Evolutionary conservation across 78 protist species (phyloP).

Genomic region (Pelomyxa schiedti): DNA sequence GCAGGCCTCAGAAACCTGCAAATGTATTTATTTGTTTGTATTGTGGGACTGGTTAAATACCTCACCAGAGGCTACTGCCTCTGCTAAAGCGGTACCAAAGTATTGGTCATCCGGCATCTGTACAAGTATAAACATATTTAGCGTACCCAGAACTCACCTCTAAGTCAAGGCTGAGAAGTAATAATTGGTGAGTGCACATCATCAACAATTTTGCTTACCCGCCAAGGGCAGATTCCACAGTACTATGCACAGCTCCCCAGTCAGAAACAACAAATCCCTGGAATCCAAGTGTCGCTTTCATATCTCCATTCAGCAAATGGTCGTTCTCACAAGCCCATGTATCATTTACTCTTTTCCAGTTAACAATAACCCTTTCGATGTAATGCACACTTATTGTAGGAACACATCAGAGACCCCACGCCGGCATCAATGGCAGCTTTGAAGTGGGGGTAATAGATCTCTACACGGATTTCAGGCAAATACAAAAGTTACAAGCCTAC

Average conservation of each 20-base stretch:
- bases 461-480: too few species aligned
- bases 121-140: background rate
- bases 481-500: too few species aligned
- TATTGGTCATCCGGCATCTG: background rate
- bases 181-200: too few species aligned
- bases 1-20: background rate
- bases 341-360: constrained; percentile 4
- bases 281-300: constrained; percentile 3
- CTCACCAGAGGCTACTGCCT: background rate
- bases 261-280: constrained; percentile 3
- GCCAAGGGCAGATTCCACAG: background rate
- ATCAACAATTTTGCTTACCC: too few species aligned
- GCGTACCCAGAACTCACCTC: too few species aligned
- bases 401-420: constrained; percentile 34
- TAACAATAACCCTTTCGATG: background rate
- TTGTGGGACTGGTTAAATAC: too few species aligned
- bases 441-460: constrained; percentile 29
- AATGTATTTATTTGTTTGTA: too few species aligned
- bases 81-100: background rate
- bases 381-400: constrained; percentile 14
- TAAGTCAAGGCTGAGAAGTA: too few species aligned
- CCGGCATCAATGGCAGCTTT: constrained; percentile 21
- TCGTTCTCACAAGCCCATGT: constrained; percentile 4
- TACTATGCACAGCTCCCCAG: constrained; percentile 26
- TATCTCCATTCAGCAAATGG: constrained; percentile 1